Evolutionary conservation across 208 protist genomes (phyloP).

Genomic region (Acanthamoeba triangularis): DNA sequence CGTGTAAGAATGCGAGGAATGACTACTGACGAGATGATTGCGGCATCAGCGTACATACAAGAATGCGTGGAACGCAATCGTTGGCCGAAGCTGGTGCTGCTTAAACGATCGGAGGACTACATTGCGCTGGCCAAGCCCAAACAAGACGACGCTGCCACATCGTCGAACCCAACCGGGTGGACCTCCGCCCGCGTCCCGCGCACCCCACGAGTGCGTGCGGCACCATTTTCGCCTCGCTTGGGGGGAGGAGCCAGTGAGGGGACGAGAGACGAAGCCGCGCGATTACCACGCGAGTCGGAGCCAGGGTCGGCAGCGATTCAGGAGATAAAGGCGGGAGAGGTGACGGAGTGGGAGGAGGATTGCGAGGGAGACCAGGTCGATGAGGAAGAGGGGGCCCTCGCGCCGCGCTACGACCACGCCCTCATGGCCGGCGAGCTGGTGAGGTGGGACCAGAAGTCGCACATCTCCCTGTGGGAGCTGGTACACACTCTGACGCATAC

Average conservation of each 20-base stretch:
- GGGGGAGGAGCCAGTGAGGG: background rate
- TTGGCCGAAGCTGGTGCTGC: constrained; percentile 13
- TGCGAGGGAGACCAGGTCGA: background rate
- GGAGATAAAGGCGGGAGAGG: background rate
- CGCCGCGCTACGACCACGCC: background rate
- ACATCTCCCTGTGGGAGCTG: constrained; percentile 33
- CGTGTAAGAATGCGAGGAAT: background rate
- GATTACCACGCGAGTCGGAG: background rate
- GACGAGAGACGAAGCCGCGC: background rate
- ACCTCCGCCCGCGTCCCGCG: background rate
- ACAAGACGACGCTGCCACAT: background rate
- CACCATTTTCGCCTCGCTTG: background rate
- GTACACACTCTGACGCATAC: background rate
- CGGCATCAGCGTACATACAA: constrained; percentile 3
- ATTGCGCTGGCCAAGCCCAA: background rate
- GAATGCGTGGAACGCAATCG: background rate
- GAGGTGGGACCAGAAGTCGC: constrained; percentile 1
- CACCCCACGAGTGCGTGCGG: background rate
- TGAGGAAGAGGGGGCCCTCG: background rate
- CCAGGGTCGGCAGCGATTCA: background rate
- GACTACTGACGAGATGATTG: background rate
- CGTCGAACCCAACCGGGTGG: background rate
- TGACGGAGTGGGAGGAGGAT: background rate
- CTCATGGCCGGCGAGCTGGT: background rate
- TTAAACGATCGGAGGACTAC: background rate